Evolutionary conservation across 345 rosid species (phyloP).

Genomic region (Syzygium aromaticum): DNA sequence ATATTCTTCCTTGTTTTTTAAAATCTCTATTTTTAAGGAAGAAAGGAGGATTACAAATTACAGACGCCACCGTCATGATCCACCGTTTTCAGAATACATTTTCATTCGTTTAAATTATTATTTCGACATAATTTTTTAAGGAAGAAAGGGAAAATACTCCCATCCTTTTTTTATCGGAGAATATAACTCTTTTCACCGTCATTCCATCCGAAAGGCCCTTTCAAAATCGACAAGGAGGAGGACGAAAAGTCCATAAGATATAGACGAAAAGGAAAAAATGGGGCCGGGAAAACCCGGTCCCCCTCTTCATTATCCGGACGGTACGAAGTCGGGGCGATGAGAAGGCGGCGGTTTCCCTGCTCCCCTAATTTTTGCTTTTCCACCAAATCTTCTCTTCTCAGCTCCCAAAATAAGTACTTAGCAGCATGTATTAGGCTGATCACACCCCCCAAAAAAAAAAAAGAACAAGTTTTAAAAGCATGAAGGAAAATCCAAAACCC

Average conservation of each 20-base stretch:
- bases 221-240: not conserved
- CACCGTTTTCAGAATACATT: too few relatives aligned
- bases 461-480: too few relatives aligned
- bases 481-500: not conserved
- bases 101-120: not conserved
- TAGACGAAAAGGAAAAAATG: not conserved
- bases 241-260: accelerated
- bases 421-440: not conserved
- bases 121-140: not conserved
- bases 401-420: not conserved
- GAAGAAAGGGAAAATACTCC: not conserved
- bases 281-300: accelerated
- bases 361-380: not conserved
- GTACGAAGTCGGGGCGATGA: not conserved
- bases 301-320: not conserved
- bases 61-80: accelerated
- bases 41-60: not conserved
- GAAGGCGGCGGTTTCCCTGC: not conserved
- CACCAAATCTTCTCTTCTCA: not conserved
- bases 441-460: not conserved
- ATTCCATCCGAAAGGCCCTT: accelerated
- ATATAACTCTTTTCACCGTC: not conserved
- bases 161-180: not conserved
- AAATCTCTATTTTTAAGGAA: not conserved
- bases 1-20: not conserved